Evolutionary conservation across 2,329 filamentous ascomycete species (phyloP), one percentile per base, ranked within the genome.

Genomic region (Cladosporium velox): DNA sequence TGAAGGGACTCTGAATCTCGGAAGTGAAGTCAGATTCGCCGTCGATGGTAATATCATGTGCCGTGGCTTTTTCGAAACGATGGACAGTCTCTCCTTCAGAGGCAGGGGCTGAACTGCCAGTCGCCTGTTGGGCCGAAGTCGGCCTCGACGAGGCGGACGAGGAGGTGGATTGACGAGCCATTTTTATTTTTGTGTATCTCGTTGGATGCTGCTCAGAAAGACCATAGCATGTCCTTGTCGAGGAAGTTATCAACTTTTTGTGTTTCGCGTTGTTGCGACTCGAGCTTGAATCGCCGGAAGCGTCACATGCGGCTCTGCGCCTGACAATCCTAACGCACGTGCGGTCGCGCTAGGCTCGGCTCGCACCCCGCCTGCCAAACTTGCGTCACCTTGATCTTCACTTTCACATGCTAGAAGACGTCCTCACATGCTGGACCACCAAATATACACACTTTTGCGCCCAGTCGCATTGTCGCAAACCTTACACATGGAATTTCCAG

Each of bases 111-210:
- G 38, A 24, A 28, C 18, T 26, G n/a, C 34, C 47, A 18, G 26
- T 64, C 34, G 61, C 51, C 3, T 32, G 14, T 14, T 62, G 59
- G 6, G 30, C n/a, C 2, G 59, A 54, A 24, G 12, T 30, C 12
- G 35, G 47, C 18, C 51, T 32, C 10, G 51, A 57, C 10, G 64
- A 59, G 14, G 71, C 67, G 51, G 67, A 72, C 49, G 67, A 69
- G n/a, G 72, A 69, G 18, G 68, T 66, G 34, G 72, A 72, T 32
- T 64, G 65, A 34, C 72, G 71, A 44, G 72, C 70, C 72, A 74
- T 74, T 55, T 49, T 67, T 41, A 38, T 70, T 70, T 72, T 64
- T 38, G 66, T 34, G 41, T 65, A 6, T 47, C 11, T 47, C 15
- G 38, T 5, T 30, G n/a, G 35, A 47, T 2, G 2, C 11, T 11